A percentile compares a stretch with the other conserved stretches of the same genome.
Conservation (phyloP, 2,329 filamentous ascomycete genomes). For the Claviceps capensis region DNA sequence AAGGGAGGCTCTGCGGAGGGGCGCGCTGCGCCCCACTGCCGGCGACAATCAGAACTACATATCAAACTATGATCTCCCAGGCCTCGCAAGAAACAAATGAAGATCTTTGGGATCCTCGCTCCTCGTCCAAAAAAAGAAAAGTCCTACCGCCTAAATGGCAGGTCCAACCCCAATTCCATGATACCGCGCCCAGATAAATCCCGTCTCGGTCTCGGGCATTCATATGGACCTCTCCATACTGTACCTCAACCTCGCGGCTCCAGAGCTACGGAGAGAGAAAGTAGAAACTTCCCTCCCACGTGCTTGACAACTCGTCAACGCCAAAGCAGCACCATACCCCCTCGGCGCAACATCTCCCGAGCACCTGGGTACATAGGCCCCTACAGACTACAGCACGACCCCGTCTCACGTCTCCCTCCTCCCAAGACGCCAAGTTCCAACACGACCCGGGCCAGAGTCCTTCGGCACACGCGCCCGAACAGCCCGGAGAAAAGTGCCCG, state of each 20-base stretch:
- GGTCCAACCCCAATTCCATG: constrained; percentile 45
- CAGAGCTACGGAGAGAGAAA: constrained; percentile 47
- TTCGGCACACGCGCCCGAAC: constrained; percentile 14
- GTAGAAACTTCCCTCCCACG: constrained; percentile 30
- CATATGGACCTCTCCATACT: constrained; percentile 43
- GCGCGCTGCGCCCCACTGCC: too few relatives aligned
- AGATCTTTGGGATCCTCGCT: too few relatives aligned
- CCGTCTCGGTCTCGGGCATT: constrained; percentile 48
- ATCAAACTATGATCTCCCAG: too few relatives aligned
- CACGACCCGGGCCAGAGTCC: constrained; percentile 37
- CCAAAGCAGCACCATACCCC: constrained; percentile 25
- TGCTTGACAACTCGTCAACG: constrained; percentile 11
- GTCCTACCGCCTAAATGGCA: constrained; percentile 13
- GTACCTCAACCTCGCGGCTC: constrained; percentile 54
- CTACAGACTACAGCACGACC: constrained; percentile 36
- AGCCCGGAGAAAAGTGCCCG: constrained; percentile 22
- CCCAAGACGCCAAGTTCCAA: constrained; percentile 41
- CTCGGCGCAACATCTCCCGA: constrained; percentile 24
- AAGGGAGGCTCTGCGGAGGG: too few relatives aligned
- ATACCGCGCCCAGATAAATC: constrained; percentile 53
- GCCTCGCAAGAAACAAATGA: too few relatives aligned
- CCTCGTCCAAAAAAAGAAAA: neutral
- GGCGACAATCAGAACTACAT: too few relatives aligned
- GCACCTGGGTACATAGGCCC: constrained; percentile 12
- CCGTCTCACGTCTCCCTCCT: constrained; percentile 41